Evolutionary conservation across 2,329 filamentous ascomycete genomes (phyloP), one percentile per base, ranked within the genome.

Genomic region (Metarhizium humberi): DNA sequence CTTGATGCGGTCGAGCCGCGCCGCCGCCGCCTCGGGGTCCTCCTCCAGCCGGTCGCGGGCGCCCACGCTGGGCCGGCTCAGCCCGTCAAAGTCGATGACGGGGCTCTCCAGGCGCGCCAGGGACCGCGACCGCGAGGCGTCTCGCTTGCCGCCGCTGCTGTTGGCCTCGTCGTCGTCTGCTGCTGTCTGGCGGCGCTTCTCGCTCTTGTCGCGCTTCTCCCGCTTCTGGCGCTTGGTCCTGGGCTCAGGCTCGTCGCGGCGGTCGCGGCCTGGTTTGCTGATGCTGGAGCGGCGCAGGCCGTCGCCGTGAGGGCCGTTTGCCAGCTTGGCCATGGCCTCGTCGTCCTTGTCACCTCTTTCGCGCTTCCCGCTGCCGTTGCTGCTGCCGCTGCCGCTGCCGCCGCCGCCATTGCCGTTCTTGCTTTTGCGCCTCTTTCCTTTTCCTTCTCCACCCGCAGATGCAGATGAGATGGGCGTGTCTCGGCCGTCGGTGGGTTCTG

Each of bases 221-320:
- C 40, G 50, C 51, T 56, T 56, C n/a, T 50, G 45, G 55, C 51
- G 55, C 51, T 45, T 56, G 51, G 53, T 36, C 18, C 36, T 25
- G 18, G 55, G 55, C 46, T 56, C 55, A 13, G 55, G 55, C 46
- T 56, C 55, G 51, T 56, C 55, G 38, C 55, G 51, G 18, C 45
- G 55, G 20, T 54, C 55, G 6, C 55, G 55, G 7, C 55, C 51
- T 6, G 55, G 55, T 45, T 56, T 56, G 55, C 55, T 56, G 30
- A 56, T 56, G 32, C 55, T 56, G 7, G 55, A 56, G 38, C 55
- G 55, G 14, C 51, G 55, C 55, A 56, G 34, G 16, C 49, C 46
- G 10, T 56, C 51, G 51, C 51, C 36, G 14, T 38, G 43, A 5
- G 46, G 7, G n/a, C 51, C 55, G n/a, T 56, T 56, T 4, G 54